Evolutionary conservation across 2,329 filamentous ascomycete genomes (phyloP).

Genomic region (Chaetomium olivaceum): DNA sequence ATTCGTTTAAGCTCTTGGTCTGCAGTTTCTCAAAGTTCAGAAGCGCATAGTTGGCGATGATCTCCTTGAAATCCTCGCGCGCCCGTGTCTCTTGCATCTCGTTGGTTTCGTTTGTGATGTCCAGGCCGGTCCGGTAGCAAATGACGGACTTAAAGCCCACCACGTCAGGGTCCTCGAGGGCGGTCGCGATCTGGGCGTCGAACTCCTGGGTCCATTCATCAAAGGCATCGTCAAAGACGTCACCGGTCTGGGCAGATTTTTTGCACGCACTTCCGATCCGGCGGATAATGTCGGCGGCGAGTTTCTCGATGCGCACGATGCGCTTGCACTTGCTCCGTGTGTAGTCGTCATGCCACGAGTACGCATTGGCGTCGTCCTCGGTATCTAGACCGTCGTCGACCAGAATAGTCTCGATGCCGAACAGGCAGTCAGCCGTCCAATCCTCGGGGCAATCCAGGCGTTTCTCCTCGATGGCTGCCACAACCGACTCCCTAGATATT

Average conservation of each 20-base stretch:
- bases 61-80: conserved; percentile 42
- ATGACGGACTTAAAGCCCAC: conserved; percentile 82
- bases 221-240: conserved; percentile 43
- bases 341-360: conserved; percentile 66
- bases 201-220: conserved; percentile 53
- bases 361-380: conserved; percentile 57
- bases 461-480: conserved; percentile 45
- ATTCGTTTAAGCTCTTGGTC: conserved; percentile 66
- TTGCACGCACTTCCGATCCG: conserved; percentile 41
- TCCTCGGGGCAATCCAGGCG: conserved; percentile 51
- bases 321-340: conserved; percentile 65
- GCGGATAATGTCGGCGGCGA: conserved; percentile 65
- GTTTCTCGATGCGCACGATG: conserved; percentile 74
- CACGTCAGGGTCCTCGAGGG: conserved; percentile 65
- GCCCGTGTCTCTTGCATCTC: conserved; percentile 46
- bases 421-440: conserved; percentile 65
- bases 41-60: conserved; percentile 39
- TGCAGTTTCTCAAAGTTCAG: conserved; percentile 56
- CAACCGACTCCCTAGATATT: conserved; percentile 44
- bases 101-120: conserved; percentile 46
- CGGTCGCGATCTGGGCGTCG: conserved; percentile 52
- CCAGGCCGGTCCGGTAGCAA: conserved; percentile 76
- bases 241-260: conserved; percentile 41
- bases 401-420: conserved; percentile 71
- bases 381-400: conserved; percentile 74